Evolutionary conservation across 179 eudicot species (phyloP), one percentile per base, ranked within the genome.

Genomic region (Patellifolia procumbens): DNA sequence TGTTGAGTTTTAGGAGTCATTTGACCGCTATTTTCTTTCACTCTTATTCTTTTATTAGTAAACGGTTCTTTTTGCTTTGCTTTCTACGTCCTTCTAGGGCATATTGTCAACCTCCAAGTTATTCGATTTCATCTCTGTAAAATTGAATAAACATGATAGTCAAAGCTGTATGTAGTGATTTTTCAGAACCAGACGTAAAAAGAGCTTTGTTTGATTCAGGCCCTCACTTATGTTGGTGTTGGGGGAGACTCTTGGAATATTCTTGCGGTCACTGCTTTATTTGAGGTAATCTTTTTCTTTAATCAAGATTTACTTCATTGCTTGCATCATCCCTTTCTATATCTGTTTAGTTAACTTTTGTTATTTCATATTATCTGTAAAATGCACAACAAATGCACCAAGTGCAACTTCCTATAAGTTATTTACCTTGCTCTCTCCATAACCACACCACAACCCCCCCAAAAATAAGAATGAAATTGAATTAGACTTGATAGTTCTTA

Each of bases 191-290:
- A 39, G 45, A 6, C 45, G n/a, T 39, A 39, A 39, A 39, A 39
- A 39, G 45, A 79, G 34, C n/a, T 51, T 43, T 81, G 70, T 64
- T 84, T 73, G 61, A 74, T 85, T 80, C 92, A 96, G 99, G 91
- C 92, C 61, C 88, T 93, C 79, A 84, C 87, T 35, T 90, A 88
- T 80, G 84, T 81, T 82, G 87, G 89, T 75, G 83, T 79, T 71
- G 78, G 81, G 84, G 96, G 83, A 81, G 92, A 87, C 81, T 82
- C 92, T 51, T 93, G 98, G 96, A 85, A 90, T 81, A 78, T 81
- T 79, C 90, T 91, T 82, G 97, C 90, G 37, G 84, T 93, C 79
- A 80, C 92, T 78, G 87, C 88, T 81, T 77, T 93, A 32, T 88
- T 86, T 68, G 91, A 96, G 99, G 99, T 91, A 85, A 75, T 70